Base-by-base conservation (phyloP, 306 rosid genomes). In the Delonix regia region DNA sequence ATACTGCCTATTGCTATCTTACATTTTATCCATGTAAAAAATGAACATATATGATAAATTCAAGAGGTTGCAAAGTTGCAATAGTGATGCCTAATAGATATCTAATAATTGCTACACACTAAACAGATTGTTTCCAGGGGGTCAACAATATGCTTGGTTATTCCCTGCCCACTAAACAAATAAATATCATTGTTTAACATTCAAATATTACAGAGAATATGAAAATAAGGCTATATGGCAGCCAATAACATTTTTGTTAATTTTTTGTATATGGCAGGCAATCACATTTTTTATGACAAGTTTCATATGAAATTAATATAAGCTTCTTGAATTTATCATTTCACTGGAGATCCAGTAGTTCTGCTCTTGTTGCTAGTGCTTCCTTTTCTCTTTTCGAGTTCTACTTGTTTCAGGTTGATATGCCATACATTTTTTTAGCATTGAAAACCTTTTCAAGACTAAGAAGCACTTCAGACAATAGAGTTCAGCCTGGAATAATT, bases 191-290 rank as follows among this genome's bases (percentile, higher is more conserved):
- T 19, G 71, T 70, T 42, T 45, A 77, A 56, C 30, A 47, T 72
- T 63, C 30, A 51, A 70, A 71, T 52, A 47, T 68, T 15, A 69
- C 18, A 76, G 28, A 67, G 28, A 53, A 71, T 81, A 75, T 38
- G 66, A 51, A 16, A 34, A 25, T 7, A n/a, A 33, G 71, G 51
- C 57, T 51, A 75, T 45, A 27, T 16, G n/a, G 55, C 41, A 39
- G 18, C 63, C 38, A 77, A 55, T 71, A 71, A 36, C 34, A 71
- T 2, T 42, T 34, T 27, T 12, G 22, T 67, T 73, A 36, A 70
- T 70, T 22, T 34, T 60, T 28, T 27, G 13, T 47, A 47, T 48
- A 52, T 45, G 4, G 71, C 16, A 34, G 47, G 66, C 67, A 72
- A 33, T 66, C 67, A 44, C 36, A 64, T 6, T 13, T 60, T 71